Conservation (phyloP, 1,139 yeast genomes). For the Pichia sp. region DNA sequence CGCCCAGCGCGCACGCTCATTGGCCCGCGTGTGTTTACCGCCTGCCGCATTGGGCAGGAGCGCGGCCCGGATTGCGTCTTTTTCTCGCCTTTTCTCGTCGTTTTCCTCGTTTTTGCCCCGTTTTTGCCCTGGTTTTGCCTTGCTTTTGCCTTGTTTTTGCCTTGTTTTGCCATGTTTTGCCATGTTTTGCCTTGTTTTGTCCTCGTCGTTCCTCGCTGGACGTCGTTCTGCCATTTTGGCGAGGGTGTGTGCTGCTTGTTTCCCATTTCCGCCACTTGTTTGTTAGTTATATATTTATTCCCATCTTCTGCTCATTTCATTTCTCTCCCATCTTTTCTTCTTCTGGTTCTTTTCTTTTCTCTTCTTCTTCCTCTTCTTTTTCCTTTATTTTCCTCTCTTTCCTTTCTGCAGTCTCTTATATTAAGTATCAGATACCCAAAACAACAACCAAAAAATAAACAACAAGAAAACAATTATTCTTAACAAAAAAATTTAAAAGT, state of each 20-base stretch:
- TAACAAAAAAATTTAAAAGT: no score
- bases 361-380: background rate
- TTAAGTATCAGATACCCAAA: conserved; percentile 14
- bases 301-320: no score
- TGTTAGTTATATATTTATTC: no score
- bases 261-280: no score
- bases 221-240: no score
- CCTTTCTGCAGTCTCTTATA: conserved; percentile 12
- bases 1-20: background rate
- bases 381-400: background rate
- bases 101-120: background rate
- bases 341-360: background rate
- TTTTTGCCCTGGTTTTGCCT: background rate
- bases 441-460: no score
- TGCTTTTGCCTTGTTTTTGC: no score
- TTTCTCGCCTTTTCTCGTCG: background rate
- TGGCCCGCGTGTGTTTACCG: background rate
- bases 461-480: no score
- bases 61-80: conserved; percentile 22
- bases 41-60: background rate
- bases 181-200: no score
- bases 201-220: no score
- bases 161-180: no score
- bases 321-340: background rate
- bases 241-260: no score